Conservation (phyloP, 495 filamentous ascomycete genomes). For the Aspergillus wentii region DNA sequence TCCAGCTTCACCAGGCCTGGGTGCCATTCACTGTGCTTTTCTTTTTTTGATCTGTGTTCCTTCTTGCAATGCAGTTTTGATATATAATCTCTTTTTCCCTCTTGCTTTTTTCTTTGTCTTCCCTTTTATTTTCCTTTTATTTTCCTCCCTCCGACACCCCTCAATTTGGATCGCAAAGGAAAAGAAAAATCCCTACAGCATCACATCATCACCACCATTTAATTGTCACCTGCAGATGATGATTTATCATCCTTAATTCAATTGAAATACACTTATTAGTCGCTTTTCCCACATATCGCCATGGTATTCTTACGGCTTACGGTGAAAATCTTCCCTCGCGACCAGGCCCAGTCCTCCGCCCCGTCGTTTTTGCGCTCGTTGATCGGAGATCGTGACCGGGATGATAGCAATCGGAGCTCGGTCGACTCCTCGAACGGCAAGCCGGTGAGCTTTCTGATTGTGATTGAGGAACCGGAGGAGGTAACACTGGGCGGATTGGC, state of each 20-base stretch:
- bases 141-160: background rate
- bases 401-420: constrained; percentile 8
- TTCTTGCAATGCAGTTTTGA: too few species aligned
- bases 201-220: too few species aligned
- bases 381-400: constrained; percentile 7
- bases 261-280: too few species aligned
- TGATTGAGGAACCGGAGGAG: constrained; percentile 25
- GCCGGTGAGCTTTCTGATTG: constrained; percentile 26
- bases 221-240: too few species aligned
- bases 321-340: constrained; percentile 30
- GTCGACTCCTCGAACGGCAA: constrained; percentile 6
- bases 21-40: too few species aligned
- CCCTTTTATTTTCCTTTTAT: background rate
- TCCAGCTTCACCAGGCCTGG: too few species aligned
- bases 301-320: constrained; percentile 36
- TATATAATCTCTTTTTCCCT: background rate
- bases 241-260: too few species aligned
- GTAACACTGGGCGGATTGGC: constrained; percentile 26
- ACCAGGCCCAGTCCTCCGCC: constrained; percentile 12
- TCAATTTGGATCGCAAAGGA: too few species aligned
- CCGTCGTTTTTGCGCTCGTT: constrained; percentile 8
- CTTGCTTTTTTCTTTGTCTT: background rate
- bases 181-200: too few species aligned
- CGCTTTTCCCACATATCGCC: too few species aligned
- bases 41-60: background rate